A percentile compares a stretch with the other conserved stretches of the same genome.
These are phyloP conservation scores for Cenchrus americanus DNA, from an alignment of 176 grass and related monocot species.

Conservation along the genomic window DNA sequence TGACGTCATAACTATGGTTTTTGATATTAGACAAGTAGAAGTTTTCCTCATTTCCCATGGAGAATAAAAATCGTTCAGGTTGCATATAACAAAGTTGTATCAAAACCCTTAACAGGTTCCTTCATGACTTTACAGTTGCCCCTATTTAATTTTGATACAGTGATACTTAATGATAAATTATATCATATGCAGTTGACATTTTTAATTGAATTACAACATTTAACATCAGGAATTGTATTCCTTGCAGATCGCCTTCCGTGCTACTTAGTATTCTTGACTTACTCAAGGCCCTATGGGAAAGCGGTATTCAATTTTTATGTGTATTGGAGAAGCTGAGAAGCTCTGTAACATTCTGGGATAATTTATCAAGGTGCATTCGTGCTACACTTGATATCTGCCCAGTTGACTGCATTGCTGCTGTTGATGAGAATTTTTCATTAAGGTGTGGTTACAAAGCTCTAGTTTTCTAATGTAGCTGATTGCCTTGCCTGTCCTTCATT, in stretches of 20 bases:
- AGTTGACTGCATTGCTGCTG: slow-evolving; percentile 38
- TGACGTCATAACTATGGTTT: background rate
- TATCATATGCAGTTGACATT: slow-evolving; percentile 27
- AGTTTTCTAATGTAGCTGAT: background rate
- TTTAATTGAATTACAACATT: slow-evolving; percentile 27
- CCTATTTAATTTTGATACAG: background rate
- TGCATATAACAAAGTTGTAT: slow-evolving; percentile 22
- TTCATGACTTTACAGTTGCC: background rate
- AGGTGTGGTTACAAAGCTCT: slow-evolving; percentile 47
- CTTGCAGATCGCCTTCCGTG: slow-evolving; percentile 64
- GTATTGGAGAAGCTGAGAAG: slow-evolving; percentile 75
- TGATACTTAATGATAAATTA: background rate
- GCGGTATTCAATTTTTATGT: slow-evolving; percentile 61
- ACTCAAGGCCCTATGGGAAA: slow-evolving; percentile 88
- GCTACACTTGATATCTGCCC: slow-evolving; percentile 37
- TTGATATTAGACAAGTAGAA: background rate
- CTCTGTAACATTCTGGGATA: slow-evolving; percentile 75
- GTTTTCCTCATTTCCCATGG: background rate
- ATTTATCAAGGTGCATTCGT: slow-evolving; percentile 65
- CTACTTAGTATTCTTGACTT: slow-evolving; percentile 68
- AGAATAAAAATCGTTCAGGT: background rate
- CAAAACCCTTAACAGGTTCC: background rate
- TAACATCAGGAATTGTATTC: slow-evolving; percentile 22
- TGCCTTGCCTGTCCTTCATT: background rate
- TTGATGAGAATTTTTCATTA: slow-evolving; percentile 45